Conservation (phyloP, 805 yeast species). For the Yamadazyma phyllophila region DNA sequence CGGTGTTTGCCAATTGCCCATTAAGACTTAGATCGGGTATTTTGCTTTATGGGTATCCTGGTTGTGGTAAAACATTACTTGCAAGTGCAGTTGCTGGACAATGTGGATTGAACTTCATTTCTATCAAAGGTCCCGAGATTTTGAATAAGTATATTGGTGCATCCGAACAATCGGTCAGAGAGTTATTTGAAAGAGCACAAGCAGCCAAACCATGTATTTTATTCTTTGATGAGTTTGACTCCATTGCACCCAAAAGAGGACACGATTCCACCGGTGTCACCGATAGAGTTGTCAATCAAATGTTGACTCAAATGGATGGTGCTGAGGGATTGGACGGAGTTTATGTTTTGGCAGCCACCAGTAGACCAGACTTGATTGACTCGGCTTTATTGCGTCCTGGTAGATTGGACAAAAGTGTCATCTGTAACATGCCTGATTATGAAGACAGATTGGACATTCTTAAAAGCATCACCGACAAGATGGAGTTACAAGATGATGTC, state of each 20-base stretch:
- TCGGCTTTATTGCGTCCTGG: constrained; percentile 95
- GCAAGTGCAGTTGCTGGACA: constrained; percentile 94
- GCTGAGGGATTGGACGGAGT: constrained; percentile 98
- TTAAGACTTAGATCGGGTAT: constrained; percentile 86
- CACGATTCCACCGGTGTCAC: constrained; percentile 98
- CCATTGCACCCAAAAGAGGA: constrained; percentile 97
- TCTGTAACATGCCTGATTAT: constrained; percentile 80
- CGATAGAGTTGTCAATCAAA: constrained; percentile 94
- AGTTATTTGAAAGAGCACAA: constrained; percentile 88
- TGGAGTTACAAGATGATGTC: constrained; percentile 54
- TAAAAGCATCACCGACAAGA: constrained; percentile 53
- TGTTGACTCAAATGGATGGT: constrained; percentile 98
- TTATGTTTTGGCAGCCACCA: constrained; percentile 93
- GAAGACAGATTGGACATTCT: constrained; percentile 76
- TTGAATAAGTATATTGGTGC: constrained; percentile 96
- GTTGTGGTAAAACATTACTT: constrained; percentile 91
- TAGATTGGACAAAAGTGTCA: constrained; percentile 85
- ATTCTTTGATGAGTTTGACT: constrained; percentile 94
- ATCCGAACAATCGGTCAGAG: constrained; percentile 91
- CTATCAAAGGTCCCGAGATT: constrained; percentile 94
- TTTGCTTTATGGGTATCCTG: constrained; percentile 91
- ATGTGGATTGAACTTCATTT: constrained; percentile 89
- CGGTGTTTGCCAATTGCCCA: constrained; percentile 88
- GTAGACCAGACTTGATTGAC: constrained; percentile 93
- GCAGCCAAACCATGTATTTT: constrained; percentile 92